Base-by-base conservation (phyloP, 768 basidiomycete genomes). In the Gymnopilus dilepis region DNA sequence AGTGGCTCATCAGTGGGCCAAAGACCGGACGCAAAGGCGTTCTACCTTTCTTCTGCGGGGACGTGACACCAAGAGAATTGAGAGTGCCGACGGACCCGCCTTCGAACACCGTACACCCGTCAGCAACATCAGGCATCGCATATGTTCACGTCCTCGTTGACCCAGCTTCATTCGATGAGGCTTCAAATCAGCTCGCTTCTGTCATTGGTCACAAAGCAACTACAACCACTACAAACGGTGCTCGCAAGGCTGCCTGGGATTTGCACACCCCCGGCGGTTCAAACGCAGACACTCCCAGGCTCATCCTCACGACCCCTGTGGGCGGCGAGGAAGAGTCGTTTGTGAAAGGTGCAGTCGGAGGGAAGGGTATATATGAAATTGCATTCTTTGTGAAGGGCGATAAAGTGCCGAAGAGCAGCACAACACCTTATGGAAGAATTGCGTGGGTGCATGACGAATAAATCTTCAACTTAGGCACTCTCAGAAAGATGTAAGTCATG, bases 11-110 rank as follows among this genome's bases (percentile, higher is more conserved):
- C 38, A 82, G 77, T 2, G 71, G 76, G 3, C 77, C 86, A 1
- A 67, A 54, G 24, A n/a, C 37, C 11, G 56, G 56, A 45, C 33
- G 64, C 45, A 19, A 66, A 73, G 11, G 82, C 2, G 65, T 67
- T 1, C 70, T 86, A 17, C 90, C 90, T 6, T 92, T 92, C 68
- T 92, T 88, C 72, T 92, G 91, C 66, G 88, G 88, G 12, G 90
- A 92, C 67, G 74, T 90, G 2, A 90, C 89, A 3, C 84, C 87
- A 2, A 75, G 90, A 51, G 64, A 72, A 2, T 79, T 80, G 72
- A 77, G 90, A 72, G 91, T 88, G 1, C 85, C 85, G 4, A 68
- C 73, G 1, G 74, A 78, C 9, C 82, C 83, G 4, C 73, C 74
- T 15, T 77, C 79, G 2, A 85, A 85, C 65, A 70, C 75, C 0